Evolutionary conservation across 768 basidiomycete genomes (phyloP).

Genomic region (Auriscalpium microsporum): DNA sequence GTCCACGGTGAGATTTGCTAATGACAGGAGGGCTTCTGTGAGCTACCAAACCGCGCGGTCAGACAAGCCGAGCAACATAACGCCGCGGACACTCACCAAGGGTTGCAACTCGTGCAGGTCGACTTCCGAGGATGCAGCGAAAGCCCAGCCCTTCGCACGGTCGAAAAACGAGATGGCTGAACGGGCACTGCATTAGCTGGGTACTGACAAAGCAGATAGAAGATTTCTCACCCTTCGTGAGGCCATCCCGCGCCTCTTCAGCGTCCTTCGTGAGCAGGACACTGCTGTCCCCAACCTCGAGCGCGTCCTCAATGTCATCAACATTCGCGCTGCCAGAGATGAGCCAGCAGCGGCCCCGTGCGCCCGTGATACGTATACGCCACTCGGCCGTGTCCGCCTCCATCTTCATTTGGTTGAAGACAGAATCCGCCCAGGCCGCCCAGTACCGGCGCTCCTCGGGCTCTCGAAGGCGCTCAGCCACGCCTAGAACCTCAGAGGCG

Average conservation of each 20-base stretch:
- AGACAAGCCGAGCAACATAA: background rate
- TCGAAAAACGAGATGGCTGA: constrained; percentile 26
- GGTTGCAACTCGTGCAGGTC: constrained; percentile 14
- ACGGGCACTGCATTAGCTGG: constrained; percentile 14
- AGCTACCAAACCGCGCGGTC: constrained; percentile 23
- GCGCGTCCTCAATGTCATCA: constrained; percentile 46
- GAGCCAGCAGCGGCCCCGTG: constrained; percentile 48
- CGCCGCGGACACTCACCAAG: constrained; percentile 7
- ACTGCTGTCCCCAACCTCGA: constrained; percentile 35
- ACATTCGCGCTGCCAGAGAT: constrained; percentile 45
- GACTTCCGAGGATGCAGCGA: constrained; percentile 4
- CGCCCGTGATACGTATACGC: constrained; percentile 36
- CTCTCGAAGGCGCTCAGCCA: constrained; percentile 46
- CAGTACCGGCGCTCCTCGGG: constrained; percentile 42
- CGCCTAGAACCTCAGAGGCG: constrained; percentile 49
- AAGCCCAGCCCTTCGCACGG: constrained; percentile 21
- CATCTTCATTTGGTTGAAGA: constrained; percentile 58
- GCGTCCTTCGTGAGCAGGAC: constrained; percentile 41
- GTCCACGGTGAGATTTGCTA: constrained; percentile 51
- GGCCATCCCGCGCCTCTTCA: constrained; percentile 44
- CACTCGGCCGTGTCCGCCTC: constrained; percentile 46
- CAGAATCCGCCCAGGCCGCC: constrained; percentile 53
- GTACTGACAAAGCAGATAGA: constrained; percentile 14
- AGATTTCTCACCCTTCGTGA: constrained; percentile 36
- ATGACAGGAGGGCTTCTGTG: constrained; percentile 47